phyloP scores from a whole-genome alignment of 768 basidiomycete species.

The Pisolithus marmoratus region DNA sequence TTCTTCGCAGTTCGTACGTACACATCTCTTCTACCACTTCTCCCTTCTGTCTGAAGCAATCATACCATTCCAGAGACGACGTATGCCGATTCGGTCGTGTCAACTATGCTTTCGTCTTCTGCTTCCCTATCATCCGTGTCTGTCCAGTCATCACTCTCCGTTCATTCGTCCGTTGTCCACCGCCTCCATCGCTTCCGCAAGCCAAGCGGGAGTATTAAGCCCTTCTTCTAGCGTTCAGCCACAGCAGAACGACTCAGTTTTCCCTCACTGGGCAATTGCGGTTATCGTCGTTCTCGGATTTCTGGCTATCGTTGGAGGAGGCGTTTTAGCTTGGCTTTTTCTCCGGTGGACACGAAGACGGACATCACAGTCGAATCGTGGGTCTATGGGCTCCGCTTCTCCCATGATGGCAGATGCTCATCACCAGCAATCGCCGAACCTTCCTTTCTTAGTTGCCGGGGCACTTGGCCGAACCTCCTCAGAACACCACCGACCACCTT shows the following conservation, averaged over 20 bases:
- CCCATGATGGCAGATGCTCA: conserved; percentile 76
- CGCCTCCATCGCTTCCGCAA: conserved; percentile 28
- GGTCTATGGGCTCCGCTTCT: conserved; percentile 72
- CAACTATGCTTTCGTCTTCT: conserved; percentile 42
- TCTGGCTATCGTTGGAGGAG: conserved; percentile 68
- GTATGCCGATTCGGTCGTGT: conserved; percentile 57
- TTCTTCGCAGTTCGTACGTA: conserved; percentile 79
- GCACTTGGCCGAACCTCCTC: conserved; percentile 28
- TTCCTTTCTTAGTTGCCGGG: conserved; percentile 42
- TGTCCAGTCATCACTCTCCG: conserved; percentile 21
- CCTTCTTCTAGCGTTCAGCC: conserved; percentile 42
- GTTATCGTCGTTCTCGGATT: conserved; percentile 84
- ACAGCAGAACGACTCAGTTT: conserved; percentile 32
- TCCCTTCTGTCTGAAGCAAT: conserved; percentile 5
- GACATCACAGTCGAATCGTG: conserved; percentile 48
- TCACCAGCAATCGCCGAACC: conserved; percentile 34
- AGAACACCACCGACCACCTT: conserved; percentile 29
- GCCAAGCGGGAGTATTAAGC: conserved; percentile 12
- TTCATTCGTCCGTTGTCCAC: conserved; percentile 35
- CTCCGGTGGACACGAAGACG: conserved; percentile 61
- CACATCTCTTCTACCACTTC: neutral
- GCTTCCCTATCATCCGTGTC: conserved; percentile 30
- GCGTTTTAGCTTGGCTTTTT: conserved; percentile 67
- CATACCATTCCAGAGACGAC: conserved; percentile 60
- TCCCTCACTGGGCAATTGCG: conserved; percentile 90